phyloP scores from a whole-genome alignment of 345 rosid species.

The Triadica sebifera region DNA sequence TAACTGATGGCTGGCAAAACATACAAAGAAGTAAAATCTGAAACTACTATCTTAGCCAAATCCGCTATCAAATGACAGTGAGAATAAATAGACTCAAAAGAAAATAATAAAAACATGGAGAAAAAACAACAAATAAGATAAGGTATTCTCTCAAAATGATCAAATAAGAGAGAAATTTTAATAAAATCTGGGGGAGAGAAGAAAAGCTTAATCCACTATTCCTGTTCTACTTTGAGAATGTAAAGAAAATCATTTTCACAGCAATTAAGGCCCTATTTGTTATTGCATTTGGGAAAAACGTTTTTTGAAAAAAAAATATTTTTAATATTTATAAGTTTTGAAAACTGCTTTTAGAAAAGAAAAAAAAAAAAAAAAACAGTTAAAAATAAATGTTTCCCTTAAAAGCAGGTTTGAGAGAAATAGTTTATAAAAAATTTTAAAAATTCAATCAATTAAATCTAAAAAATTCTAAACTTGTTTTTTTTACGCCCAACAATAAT shows the following conservation, averaged over 20 bases:
- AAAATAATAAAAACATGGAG: background rate
- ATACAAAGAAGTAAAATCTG: background rate
- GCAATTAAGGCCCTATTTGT: too few relatives aligned
- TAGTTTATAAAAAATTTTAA: too few relatives aligned
- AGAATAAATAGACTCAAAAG: background rate
- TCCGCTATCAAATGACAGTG: slow-evolving; percentile 5
- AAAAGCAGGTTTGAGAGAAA: too few relatives aligned
- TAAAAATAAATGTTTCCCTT: too few relatives aligned
- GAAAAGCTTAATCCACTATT: background rate
- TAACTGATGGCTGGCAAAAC: slow-evolving; percentile 68
- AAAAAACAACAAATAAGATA: background rate
- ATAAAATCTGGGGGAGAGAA: background rate
- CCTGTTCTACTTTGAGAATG: background rate
- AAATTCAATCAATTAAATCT: too few relatives aligned
- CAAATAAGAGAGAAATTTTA: background rate
- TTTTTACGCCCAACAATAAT: too few relatives aligned
- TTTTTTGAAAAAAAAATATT: too few relatives aligned
- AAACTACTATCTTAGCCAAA: background rate
- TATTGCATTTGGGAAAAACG: too few relatives aligned
- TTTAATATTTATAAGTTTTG: too few relatives aligned
- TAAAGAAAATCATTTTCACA: background rate
- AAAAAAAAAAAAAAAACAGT: too few relatives aligned
- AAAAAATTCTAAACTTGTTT: too few relatives aligned
- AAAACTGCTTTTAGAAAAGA: too few relatives aligned
- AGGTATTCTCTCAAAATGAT: background rate